Conservation (phyloP, 495 filamentous ascomycete species). For the Sordaria brevicollis region DNA sequence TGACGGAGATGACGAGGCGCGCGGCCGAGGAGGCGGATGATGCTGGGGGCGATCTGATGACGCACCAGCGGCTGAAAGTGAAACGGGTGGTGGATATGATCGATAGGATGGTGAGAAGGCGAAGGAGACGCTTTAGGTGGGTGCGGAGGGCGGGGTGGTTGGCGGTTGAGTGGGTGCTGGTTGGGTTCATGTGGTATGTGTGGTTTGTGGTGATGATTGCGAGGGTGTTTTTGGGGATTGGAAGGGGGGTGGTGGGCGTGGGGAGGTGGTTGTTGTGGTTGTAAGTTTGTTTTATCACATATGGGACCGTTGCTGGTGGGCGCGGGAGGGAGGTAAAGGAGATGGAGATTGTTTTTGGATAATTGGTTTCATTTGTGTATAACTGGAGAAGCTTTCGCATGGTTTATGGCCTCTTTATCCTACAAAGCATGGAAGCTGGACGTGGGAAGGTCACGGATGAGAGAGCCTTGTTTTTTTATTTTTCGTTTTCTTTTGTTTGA, state of each 20-base stretch:
- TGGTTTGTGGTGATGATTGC: constrained; percentile 70
- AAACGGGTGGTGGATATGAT: constrained; percentile 71
- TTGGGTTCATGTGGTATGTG: constrained; percentile 74
- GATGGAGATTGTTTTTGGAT: background rate
- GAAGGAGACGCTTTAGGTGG: constrained; percentile 64
- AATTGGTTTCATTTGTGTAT: background rate
- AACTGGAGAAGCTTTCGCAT: background rate
- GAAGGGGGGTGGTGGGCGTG: constrained; percentile 45
- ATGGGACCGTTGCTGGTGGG: background rate
- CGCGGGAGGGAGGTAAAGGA: background rate
- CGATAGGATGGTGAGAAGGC: constrained; percentile 55
- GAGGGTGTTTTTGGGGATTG: constrained; percentile 48
- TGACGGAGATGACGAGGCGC: constrained; percentile 47
- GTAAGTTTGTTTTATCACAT: constrained; percentile 22
- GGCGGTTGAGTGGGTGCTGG: constrained; percentile 67
- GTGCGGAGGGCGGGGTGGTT: constrained; percentile 58
- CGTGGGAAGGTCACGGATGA: background rate
- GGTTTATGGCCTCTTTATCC: background rate
- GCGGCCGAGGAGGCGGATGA: constrained; percentile 69
- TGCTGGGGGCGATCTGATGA: constrained; percentile 61
- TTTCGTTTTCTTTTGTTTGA: background rate
- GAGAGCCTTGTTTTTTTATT: background rate
- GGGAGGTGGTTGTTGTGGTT: constrained; percentile 76
- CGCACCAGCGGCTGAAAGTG: constrained; percentile 60
- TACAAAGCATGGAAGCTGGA: background rate